phyloP scores from a whole-genome alignment of 2,329 filamentous ascomycete species.

The Ophiostoma perfectum region DNA sequence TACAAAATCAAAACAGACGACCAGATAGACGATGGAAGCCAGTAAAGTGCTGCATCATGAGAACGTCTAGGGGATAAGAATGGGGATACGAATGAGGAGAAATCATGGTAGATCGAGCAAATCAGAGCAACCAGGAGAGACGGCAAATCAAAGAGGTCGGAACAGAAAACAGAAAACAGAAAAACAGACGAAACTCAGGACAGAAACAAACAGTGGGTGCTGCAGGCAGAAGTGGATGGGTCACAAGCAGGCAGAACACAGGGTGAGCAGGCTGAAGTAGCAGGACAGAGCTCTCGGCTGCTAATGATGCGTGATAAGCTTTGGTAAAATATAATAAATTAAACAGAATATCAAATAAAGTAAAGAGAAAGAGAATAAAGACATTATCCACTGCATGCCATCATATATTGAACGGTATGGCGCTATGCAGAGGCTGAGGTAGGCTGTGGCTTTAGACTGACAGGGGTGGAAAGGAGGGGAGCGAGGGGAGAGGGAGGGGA shows the following conservation, averaged over 20 bases:
- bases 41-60: no score
- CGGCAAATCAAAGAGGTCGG: neutral
- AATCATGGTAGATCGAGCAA: neutral
- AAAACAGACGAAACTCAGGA: neutral
- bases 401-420: neutral
- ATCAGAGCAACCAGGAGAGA: neutral
- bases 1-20: no score
- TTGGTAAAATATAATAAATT: neutral
- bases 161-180: neutral
- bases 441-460: neutral
- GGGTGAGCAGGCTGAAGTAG: neutral
- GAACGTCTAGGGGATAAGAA: no score
- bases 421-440: neutral
- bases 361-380: neutral
- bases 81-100: no score
- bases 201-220: constrained; percentile 8
- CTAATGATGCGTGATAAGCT: no score
- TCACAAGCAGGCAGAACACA: neutral
- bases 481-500: neutral
- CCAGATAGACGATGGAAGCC: no score
- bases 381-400: neutral
- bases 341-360: neutral
- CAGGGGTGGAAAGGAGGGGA: neutral
- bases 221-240: constrained; percentile 2
- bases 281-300: constrained; percentile 2